Base-by-base conservation (phyloP, 1,284 basidiomycete species). In the Ganoderma leucocontextum region DNA sequence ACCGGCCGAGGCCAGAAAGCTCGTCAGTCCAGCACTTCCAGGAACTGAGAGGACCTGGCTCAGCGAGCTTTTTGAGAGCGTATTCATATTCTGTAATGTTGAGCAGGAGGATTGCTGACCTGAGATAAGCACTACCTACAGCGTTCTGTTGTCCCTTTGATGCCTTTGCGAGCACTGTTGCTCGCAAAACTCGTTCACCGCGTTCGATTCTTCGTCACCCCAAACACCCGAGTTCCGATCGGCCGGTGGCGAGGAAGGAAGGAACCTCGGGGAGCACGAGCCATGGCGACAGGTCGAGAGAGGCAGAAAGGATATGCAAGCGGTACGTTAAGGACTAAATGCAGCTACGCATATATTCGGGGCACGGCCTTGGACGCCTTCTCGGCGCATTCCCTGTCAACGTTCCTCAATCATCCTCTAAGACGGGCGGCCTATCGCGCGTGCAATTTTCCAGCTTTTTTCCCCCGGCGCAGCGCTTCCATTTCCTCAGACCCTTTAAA, bases 341-440 rank as follows among this genome's bases (percentile, higher is more conserved):
- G 33, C 19, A 38, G 55, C 9, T 13, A 35, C n/a, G 17, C 55
- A 13, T 35, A 10, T 55, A 58, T 10, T 4, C 6, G 38, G 55
- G 36, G 19, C 33, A 15, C n/a, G 19, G 35, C 33, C 19, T 17
- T 38, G 35, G 55, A 38, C 55, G n/a, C n/a, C 55, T 17, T 38
- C 33, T n/a, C 3, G 36, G 35, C 35, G 35, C 55, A 22, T 55
- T 55, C 29, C 53, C 53, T 55, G 53, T 35, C 53, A 36, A 38
- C 55, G 3, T 33, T 58, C 55, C 55, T 58, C 55, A 58, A 58
- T 58, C 55, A 38, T 58, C 55, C 55, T 58, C 33, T 36, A 36
- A 38, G 25, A 38, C 36, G 19, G 52, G 55, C 55, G 35, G 55
- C 55, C 35, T 38, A 58, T 58, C 19, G 55, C 55, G 55, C 55